Base-by-base conservation (phyloP, 805 yeast species). In the Ogataea zsoltii region DNA sequence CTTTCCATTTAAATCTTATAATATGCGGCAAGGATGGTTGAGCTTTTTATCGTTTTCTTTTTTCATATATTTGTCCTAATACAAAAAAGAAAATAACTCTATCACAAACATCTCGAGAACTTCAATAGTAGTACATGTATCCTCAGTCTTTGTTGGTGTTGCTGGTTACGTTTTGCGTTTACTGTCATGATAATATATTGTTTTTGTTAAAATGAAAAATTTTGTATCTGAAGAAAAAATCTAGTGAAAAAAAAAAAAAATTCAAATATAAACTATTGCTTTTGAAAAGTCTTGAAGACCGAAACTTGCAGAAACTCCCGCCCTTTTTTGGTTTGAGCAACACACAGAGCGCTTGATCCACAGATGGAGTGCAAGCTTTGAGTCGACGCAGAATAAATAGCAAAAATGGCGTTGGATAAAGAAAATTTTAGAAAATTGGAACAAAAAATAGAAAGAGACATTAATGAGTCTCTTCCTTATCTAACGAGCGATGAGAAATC, bases 401-500 rank as follows among this genome's bases (percentile, higher is more conserved):
- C 31, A 23, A 15, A 30, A 29, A 44, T 39, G 48, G 35, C 41
- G 30, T 36, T 46, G 44, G 29, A 39, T 19, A 44, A 47, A 16
- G 45, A 50, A 17, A 34, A 50, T 12, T 12, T 54, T 2, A 46
- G 41, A 34, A 48, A 53, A 13, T 32, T 58, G 14, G 63, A 54
- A 34, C 34, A 41, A 15, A 48, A 49, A 25, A 16, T 61, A 9
- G 62, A 57, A 38, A 42, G 63, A 12, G 89, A 84, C 23, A 86
- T 86, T 0, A 68, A 70, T 41, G 77, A 74, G 33, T 80, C 91
- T 0, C 66, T 71, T 28, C 81, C 84, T 15, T 85, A 72, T 59
- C 67, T 86, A 10, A 86, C 81, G 3, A 80, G 86, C 39, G 94
- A 86, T 65, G 94, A 86, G 57, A 80, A 82, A 57, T 77, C 85